Conservation (phyloP, 2,329 filamentous ascomycete species). For the Diplodia sapinea region DNA sequence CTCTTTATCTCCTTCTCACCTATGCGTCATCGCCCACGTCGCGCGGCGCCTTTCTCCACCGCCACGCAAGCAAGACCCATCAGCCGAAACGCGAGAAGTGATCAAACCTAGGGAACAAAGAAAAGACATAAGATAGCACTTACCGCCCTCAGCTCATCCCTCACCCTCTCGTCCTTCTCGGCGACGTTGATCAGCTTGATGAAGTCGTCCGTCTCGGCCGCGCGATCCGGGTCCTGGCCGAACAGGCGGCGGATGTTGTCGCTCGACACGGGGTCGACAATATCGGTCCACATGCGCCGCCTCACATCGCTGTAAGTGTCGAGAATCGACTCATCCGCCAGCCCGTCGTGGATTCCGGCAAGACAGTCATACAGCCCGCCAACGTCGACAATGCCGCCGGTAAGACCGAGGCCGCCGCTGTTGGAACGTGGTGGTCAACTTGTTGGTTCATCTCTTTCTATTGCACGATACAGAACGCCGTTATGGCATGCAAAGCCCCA, state of each 20-base stretch:
- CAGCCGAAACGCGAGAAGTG: background rate
- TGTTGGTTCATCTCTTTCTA: background rate
- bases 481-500: too few species aligned
- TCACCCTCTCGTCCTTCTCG: constrained; percentile 40
- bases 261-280: constrained; percentile 47
- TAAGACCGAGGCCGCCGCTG: constrained; percentile 66
- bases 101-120: background rate
- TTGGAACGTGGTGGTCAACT: background rate
- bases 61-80: background rate
- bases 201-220: constrained; percentile 43
- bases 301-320: constrained; percentile 45
- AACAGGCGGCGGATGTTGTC: constrained; percentile 49
- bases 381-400: constrained; percentile 68
- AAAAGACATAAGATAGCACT: constrained; percentile 4
- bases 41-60: background rate
- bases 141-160: constrained; percentile 36
- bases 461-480: background rate
- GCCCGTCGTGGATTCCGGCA: constrained; percentile 43
- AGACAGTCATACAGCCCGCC: constrained; percentile 67
- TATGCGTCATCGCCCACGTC: background rate
- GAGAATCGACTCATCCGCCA: constrained; percentile 44
- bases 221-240: constrained; percentile 38
- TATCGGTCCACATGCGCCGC: constrained; percentile 44
- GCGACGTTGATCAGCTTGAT: constrained; percentile 43
- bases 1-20: background rate